Evolutionary conservation across 345 rosid species (phyloP), one percentile per base, ranked within the genome.

Genomic region (Hirschfeldia incana): DNA sequence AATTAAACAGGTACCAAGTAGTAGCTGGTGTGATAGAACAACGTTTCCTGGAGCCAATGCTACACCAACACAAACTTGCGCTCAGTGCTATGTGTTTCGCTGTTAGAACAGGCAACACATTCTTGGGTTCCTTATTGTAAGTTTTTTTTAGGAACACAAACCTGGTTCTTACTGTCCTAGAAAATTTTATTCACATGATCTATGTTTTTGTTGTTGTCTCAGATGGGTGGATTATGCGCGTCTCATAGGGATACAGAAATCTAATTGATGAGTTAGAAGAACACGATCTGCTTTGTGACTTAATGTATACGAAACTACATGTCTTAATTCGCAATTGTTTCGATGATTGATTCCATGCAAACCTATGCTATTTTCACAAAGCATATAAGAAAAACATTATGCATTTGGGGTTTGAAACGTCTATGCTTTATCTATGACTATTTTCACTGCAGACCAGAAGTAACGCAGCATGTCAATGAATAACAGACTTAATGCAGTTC

Each of bases 211-310:
- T n/a, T 44, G n/a, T 67, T 60, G 44, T 36, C 10, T 8, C 88
- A 93, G 99, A 90, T 93, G 99, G 98, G 99, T 92, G 75, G 99
- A 96, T 78, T 93, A 96, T 70, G 99, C 99, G 5, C 97, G 97
- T 9, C 74, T 85, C 80, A 86, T 92, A 70, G 97, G 99, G 74
- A 83, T 96, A 76, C 99, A 96, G 75, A 93, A 95, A 86, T 86
- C 89, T 79, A 90, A 84, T 0, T 81, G 57, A 76, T 70, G 69
- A 76, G 60, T 27, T 75, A 46, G 55, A 13, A 29, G 30, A 75
- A 69, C 68, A 12, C 72, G 73, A 44, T 42, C 77, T 28, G 70
- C 68, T 73, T 44, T 44, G 8, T 78, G 39, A 58, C 15, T 44
- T 53, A 9, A 74, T 53, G 79, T 80, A 79, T 69, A 73, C 78